Conservation (phyloP, 768 basidiomycete species). For the Rhodotorula babjevae region DNA sequence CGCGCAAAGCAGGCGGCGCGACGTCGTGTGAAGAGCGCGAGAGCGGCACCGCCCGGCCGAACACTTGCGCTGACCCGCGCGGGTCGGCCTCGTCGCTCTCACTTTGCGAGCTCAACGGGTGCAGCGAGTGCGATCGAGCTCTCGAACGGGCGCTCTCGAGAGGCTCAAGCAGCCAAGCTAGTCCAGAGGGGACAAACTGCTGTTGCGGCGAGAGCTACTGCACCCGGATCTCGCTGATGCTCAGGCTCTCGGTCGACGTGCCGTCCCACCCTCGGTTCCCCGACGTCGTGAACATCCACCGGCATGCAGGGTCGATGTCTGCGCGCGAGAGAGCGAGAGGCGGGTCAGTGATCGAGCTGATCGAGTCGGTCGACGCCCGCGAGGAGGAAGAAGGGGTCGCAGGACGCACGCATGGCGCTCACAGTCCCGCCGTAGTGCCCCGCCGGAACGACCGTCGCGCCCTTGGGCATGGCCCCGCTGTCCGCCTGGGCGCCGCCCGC, state of each 20-base stretch:
- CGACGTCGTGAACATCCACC: slow-evolving; percentile 83
- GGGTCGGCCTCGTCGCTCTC: too few species aligned
- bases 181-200: too few species aligned
- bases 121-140: too few species aligned
- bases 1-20: too few species aligned
- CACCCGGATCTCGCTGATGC: background rate
- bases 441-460: slow-evolving; percentile 79
- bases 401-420: slow-evolving; percentile 77
- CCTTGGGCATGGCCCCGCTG: background rate
- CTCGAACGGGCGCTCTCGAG: too few species aligned
- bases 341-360: background rate
- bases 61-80: too few species aligned
- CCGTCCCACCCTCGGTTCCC: slow-evolving; percentile 93
- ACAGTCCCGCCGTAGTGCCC: slow-evolving; percentile 93
- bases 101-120: too few species aligned
- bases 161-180: too few species aligned
- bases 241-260: slow-evolving; percentile 76
- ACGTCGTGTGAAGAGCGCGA: too few species aligned
- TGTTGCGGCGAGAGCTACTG: too few species aligned
- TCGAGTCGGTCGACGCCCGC: background rate
- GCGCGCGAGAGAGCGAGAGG: background rate
- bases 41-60: too few species aligned
- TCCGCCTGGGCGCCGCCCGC: slow-evolving; percentile 48
- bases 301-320: slow-evolving; percentile 81
- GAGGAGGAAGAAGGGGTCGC: too few species aligned